phyloP scores from a whole-genome alignment of 805 yeast species.

The Yarrowia osloensis region DNA sequence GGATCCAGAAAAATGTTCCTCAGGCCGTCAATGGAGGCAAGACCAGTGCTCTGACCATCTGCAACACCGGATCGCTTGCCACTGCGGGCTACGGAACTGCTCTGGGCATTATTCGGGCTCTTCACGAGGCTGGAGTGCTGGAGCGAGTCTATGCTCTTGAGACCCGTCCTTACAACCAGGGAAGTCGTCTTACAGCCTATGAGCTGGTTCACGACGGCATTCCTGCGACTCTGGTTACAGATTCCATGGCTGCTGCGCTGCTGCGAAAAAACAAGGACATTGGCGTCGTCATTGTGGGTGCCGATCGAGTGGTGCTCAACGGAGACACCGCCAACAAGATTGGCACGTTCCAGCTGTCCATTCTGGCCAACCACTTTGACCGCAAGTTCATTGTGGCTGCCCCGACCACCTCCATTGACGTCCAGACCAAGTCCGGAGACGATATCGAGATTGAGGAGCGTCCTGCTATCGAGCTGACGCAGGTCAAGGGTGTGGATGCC shows the following conservation, averaged over 20 bases:
- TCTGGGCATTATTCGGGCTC: conserved; percentile 82
- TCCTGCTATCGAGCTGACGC: conserved; percentile 75
- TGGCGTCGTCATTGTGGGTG: conserved; percentile 88
- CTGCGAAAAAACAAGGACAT: conserved; percentile 65
- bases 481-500: conserved; percentile 63
- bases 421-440: conserved; percentile 63
- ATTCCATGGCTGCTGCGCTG: conserved; percentile 85
- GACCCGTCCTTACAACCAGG: conserved; percentile 96
- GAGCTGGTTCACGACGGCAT: conserved; percentile 83
- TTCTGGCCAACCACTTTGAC: conserved; percentile 64
- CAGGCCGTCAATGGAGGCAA: conserved; percentile 50
- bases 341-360: conserved; percentile 88
- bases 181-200: conserved; percentile 88
- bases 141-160: conserved; percentile 83
- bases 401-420: conserved; percentile 88
- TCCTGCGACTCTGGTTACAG: conserved; percentile 87
- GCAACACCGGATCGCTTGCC: conserved; percentile 96
- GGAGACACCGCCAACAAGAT: conserved; percentile 97
- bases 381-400: conserved; percentile 92
- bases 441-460: conserved; percentile 85
- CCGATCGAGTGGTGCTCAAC: conserved; percentile 87
- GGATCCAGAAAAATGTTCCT: conserved; percentile 52
- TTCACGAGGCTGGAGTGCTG: conserved; percentile 54
- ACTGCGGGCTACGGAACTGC: conserved; percentile 99
- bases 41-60: conserved; percentile 83